Base-by-base conservation (phyloP, 495 filamentous ascomycete species). In the Neurospora sp. region DNA sequence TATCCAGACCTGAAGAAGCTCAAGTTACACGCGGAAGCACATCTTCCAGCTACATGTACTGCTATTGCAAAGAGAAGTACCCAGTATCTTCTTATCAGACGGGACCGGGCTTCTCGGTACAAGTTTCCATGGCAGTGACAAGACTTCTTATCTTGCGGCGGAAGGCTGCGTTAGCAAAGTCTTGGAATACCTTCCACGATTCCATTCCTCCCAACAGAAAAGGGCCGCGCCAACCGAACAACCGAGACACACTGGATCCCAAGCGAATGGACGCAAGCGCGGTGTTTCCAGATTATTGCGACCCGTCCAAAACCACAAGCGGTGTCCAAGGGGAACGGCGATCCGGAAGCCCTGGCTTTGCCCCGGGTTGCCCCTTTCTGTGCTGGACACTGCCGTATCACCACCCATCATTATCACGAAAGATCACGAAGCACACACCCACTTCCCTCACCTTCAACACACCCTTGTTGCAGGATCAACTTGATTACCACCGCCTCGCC, bases 111-210 rank as follows among this genome's bases (percentile, higher is more conserved):
- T 35, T 20, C 40, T 40, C 38, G 27, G 41, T 18, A 40, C 69
- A 70, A 74, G 39, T 60, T 72, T 69, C 70, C 72, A 69, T 73
- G 31, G 73, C 73, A 75, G 72, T 54, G 73, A 66, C 71, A 39
- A 39, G 62, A 42, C 46, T 72, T 69, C 62, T 60, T 74, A 71
- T 44, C 49, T 73, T 60, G 31, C 23, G 41, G 23, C 60, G 37
- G 54, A 62, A 62, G 27, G 49, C 49, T 62, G 49, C 49, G 2
- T 31, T 11, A 62, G 6, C 54, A 62, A 62, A 62, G 27, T 62
- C 54, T 35, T 31, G 54, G 54, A 62, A 62, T 31, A 62, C 54
- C 27, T 62, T 62, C 6, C 27, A 62, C 27, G 54, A 9, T 66
- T 18, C 54, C 27, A 9, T 66, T 18, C 54, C 27, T 18, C 54